These are phyloP conservation scores for Marvania coccoides DNA, from an alignment of 139 green algal genomes.

Conservation along the genomic window DNA sequence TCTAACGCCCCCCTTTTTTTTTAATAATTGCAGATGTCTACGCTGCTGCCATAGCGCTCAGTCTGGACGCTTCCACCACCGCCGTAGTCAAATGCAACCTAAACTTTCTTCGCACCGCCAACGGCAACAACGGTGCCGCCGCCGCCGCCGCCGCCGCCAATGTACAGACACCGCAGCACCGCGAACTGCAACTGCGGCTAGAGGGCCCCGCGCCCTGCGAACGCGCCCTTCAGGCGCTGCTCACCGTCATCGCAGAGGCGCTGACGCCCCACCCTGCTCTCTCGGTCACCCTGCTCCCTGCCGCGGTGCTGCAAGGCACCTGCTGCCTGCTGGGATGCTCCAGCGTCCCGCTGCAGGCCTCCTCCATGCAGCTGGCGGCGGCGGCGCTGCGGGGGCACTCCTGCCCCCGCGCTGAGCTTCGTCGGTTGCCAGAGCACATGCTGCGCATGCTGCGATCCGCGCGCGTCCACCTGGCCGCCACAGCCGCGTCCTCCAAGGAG, in stretches of 20 bases:
- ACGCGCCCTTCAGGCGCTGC: conserved; percentile 3
- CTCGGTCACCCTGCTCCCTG: background rate
- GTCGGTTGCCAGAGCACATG: background rate
- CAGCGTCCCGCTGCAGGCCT: background rate
- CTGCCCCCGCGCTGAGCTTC: background rate
- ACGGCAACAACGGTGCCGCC: background rate
- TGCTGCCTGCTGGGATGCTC: background rate
- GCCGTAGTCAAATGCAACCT: conserved; percentile 1
- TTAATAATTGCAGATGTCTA: background rate
- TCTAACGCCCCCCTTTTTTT: background rate
- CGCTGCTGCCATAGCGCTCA: conserved; percentile 6
- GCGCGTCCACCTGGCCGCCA: background rate
- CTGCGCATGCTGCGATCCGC: background rate
- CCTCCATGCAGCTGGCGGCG: background rate
- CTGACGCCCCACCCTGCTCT: background rate
- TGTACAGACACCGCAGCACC: no score
- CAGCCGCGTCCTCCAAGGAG: background rate
- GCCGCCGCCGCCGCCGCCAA: no score
- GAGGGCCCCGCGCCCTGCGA: background rate
- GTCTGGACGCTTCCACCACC: conserved; percentile 1
- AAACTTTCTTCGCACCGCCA: background rate
- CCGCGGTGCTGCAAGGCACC: background rate
- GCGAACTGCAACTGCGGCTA: conserved; percentile 3
- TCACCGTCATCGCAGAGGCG: background rate
- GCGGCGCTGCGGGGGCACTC: background rate